Evolutionary conservation across 345 rosid species (phyloP), one percentile per base, ranked within the genome.

Genomic region (Lagerstroemia speciosa): DNA sequence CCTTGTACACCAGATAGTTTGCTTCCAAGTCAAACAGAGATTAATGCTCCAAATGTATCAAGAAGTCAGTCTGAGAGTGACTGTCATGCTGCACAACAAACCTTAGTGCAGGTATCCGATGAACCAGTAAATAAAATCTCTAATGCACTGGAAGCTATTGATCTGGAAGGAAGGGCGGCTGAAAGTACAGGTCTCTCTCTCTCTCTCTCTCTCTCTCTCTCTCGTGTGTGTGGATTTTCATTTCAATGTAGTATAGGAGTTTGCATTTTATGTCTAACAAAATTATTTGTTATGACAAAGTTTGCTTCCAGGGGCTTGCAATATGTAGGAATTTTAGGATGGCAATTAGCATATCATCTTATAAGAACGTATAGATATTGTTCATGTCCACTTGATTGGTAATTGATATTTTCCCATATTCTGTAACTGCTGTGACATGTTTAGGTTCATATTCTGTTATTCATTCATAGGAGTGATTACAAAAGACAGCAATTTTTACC

Each of bases 141-240:
- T 43, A 67, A 77, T 61, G 77, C 83, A 67, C 71, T 72, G 27
- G 80, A 75, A 72, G 69, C 87, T 66, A 69, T 74, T 55, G 72
- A 72, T 64, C 72, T 76, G 19, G 77, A 82, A 62, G 83, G 79
- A 65, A 80, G 70, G 73, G 79, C 26, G 68, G 40, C 79, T 37
- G 78, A 78, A 6, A 64, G 80, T 69, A 79, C 76, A 84, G 86
- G 87, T 78, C n/a, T 55, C 72, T 57, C 52, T 72, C 53, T 43
- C 31, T 65, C 37, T 63, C 62, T 3, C 29, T 48, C 29, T 63
- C 53, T 67, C 69, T 64, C 67, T 69, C 7, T 63, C 50, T 30
- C 16, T 8, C 32, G 43, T 52, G 53, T n/a, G 60, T 11, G 12
- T 6, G 2, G 8, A 41, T 41, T 41, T 48, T 48, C 14, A 2